Base-by-base conservation (phyloP, 257 asterid species). In the Coffea eugenioides region DNA sequence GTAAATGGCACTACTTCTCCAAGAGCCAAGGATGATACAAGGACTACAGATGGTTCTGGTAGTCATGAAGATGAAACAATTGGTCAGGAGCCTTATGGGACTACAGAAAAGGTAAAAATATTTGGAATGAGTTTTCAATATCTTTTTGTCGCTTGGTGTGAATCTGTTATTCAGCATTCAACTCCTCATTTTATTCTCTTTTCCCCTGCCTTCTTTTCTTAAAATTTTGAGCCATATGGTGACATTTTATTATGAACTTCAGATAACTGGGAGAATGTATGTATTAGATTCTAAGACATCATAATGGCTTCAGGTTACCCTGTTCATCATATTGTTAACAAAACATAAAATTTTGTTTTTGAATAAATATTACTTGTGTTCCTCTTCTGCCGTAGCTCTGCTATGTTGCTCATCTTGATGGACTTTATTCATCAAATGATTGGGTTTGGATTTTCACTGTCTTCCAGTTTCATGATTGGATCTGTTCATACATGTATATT, bases 1-100 rank as follows among this genome's bases (percentile, higher is more conserved):
- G 84, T 84, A 77, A 94, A 92, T 80, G 96, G 91, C 54, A 85
- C 82, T 64, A 56, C 82, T 80, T 78, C 83, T 78, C 49, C 81
- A 39, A 86, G 81, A 85, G 68, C 71, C 69, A 84, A 85, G 82
- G 90, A 80, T 43, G 87, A 81, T 6, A 75, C 81, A 69, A 81
- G 27, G 54, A 73, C 73, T 69, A 73, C 85, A 39, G 83, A 82
- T 81, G 52, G 36, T 73, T 83, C 83, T 69, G 90, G 83, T 75
- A 85, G 83, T 70, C 66, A 3, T 71, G 78, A 73, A 81, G 84
- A 84, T 77, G 86, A 82, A 69, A 82, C 74, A 59, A 73, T 48
- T 64, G 80, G 76, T 77, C 76, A 79, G 77, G 91, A 86, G 79
- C 85, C 80, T 77, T 81, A 80, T 75, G 86, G 83, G 73, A 79